Evolutionary conservation across 2,329 filamentous ascomycete species (phyloP).

Genomic region (Leptographium lundbergii): DNA sequence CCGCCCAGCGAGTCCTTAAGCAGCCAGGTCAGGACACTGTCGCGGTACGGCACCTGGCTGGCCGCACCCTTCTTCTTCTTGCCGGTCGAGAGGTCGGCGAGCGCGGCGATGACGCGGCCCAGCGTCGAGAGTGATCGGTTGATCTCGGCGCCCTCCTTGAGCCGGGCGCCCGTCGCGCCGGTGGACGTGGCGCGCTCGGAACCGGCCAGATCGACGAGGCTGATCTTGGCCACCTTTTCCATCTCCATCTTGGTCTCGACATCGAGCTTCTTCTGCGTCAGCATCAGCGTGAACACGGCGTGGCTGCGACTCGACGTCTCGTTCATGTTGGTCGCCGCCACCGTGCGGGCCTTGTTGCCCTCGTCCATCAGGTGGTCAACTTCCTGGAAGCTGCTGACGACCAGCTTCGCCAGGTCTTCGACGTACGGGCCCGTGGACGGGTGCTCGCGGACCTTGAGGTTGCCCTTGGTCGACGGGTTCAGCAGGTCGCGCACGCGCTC

Average conservation of each 20-base stretch:
- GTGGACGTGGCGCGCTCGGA: slow-evolving; percentile 96
- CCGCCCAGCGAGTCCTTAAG: slow-evolving; percentile 93
- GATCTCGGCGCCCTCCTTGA: slow-evolving; percentile 98
- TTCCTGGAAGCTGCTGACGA: slow-evolving; percentile 84
- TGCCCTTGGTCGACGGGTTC: slow-evolving; percentile 51
- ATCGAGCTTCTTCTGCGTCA: slow-evolving; percentile 89
- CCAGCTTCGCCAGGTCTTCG: slow-evolving; percentile 88
- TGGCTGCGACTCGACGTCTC: slow-evolving; percentile 97
- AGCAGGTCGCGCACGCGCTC: slow-evolving; percentile 94
- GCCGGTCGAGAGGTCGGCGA: slow-evolving; percentile 79
- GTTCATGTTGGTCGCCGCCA: slow-evolving; percentile 99
- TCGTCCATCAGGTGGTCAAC: slow-evolving; percentile 99
- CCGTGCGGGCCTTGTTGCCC: slow-evolving; percentile 95
- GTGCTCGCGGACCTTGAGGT: slow-evolving; percentile 94
- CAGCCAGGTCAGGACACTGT: slow-evolving; percentile 92
- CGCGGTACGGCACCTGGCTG: slow-evolving; percentile 83
- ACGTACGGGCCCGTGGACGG: slow-evolving; percentile 93
- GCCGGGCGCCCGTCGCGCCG: slow-evolving; percentile 81
- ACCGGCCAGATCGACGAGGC: slow-evolving; percentile 91
- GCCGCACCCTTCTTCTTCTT: slow-evolving; percentile 62
- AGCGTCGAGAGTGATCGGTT: slow-evolving; percentile 93
- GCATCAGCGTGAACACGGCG: slow-evolving; percentile 90
- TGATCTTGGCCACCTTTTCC: slow-evolving; percentile 97
- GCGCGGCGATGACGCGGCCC: slow-evolving; percentile 89
- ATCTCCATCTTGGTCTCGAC: slow-evolving; percentile 90